Conservation (phyloP, 75 land plant genomes). For the Picea sitchensis region DNA sequence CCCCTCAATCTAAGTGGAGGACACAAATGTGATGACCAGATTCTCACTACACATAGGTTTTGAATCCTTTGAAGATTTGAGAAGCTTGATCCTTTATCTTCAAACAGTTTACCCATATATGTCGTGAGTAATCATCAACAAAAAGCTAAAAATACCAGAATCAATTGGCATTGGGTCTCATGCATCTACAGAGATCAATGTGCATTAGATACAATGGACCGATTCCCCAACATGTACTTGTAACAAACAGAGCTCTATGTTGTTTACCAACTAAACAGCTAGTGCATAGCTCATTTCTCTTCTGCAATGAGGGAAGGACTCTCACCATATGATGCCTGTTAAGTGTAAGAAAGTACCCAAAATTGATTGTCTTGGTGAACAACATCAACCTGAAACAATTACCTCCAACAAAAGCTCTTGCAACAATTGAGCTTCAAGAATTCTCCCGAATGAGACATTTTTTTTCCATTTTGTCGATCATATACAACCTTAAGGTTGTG, state of each 20-base stretch:
- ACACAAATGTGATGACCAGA: neutral
- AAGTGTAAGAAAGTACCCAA: too few species aligned
- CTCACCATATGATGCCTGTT: neutral
- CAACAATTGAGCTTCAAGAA: too few species aligned
- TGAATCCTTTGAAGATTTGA: neutral
- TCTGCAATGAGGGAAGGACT: neutral
- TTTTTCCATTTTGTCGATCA: too few species aligned
- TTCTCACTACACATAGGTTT: neutral
- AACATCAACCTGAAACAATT: too few species aligned
- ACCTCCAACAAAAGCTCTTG: too few species aligned
- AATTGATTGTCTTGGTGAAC: too few species aligned
- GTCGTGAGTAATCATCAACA: neutral
- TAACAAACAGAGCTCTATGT: neutral
- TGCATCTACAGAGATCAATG: neutral
- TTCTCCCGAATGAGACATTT: too few species aligned
- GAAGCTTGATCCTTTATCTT: neutral
- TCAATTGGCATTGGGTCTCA: neutral
- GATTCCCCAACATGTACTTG: neutral
- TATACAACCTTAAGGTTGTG: too few species aligned
- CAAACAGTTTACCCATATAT: neutral
- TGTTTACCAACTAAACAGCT: too few species aligned
- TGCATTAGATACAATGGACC: neutral
- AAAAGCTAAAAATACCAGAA: neutral
- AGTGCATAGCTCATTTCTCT: neutral
- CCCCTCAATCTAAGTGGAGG: conserved; percentile 11